A percentile compares a stretch with the other conserved stretches of the same genome.
Evolutionary conservation across 106 monocot genomes (phyloP).

Genomic region (Dendrobium officinale): DNA sequence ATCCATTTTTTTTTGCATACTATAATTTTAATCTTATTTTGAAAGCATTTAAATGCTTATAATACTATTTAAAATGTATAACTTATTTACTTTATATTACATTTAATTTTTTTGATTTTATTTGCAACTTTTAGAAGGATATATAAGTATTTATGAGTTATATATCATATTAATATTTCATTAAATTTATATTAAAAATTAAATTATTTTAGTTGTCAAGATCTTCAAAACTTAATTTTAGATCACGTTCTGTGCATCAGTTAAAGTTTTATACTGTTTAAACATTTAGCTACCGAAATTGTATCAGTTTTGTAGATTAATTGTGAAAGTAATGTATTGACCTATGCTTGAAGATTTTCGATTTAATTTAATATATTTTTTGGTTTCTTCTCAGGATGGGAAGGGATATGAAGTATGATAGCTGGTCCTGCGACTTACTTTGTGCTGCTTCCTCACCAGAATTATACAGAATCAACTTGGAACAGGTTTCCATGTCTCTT

Average conservation of each 20-base stretch:
- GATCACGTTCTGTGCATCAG: background rate
- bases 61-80: background rate
- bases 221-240: too few species aligned
- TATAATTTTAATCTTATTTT: too few species aligned
- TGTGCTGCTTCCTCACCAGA: slow-evolving; percentile 98
- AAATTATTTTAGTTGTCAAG: too few species aligned
- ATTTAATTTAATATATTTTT: background rate
- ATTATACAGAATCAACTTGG: slow-evolving; percentile 85
- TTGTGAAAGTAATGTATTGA: background rate
- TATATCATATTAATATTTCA: too few species aligned
- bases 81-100: background rate
- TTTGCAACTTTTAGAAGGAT: too few species aligned
- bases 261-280: background rate
- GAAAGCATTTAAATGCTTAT: background rate
- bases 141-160: too few species aligned
- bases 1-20: too few species aligned
- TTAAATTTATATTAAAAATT: too few species aligned
- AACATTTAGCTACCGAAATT: background rate
- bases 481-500: slow-evolving; percentile 43
- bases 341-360: background rate
- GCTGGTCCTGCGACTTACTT: slow-evolving; percentile 94
- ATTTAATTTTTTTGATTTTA: background rate
- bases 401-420: slow-evolving; percentile 89
- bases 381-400: slow-evolving; percentile 72
- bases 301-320: background rate